Conservation (phyloP, 2,329 filamentous ascomycete species). For the Colletotrichum sojae region DNA sequence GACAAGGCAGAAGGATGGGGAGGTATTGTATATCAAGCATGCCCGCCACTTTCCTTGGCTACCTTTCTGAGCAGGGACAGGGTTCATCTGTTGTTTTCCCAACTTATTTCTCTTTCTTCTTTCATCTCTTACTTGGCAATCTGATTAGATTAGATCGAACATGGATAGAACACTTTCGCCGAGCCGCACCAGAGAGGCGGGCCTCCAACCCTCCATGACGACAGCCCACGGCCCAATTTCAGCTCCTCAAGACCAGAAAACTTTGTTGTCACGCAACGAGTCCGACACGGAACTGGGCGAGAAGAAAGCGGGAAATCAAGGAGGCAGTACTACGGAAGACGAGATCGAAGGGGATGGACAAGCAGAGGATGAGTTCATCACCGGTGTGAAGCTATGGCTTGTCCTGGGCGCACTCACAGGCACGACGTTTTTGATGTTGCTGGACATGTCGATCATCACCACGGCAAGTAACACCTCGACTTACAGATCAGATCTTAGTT, state of each 20-base stretch:
- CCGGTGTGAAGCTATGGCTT: constrained; percentile 51
- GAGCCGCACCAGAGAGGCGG: no score
- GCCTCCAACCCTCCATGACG: no score
- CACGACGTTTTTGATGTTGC: constrained; percentile 61
- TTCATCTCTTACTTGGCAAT: no score
- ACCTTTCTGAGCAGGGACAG: no score
- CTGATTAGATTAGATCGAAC: no score
- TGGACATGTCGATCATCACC: constrained; percentile 68
- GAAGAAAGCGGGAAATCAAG: not conserved
- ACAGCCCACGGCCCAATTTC: not conserved
- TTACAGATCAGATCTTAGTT: not conserved
- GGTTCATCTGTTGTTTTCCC: no score
- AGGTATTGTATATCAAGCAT: no score
- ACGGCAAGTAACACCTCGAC: constrained; percentile 54
- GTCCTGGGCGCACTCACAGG: constrained; percentile 56
- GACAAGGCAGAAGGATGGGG: no score
- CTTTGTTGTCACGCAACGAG: not conserved
- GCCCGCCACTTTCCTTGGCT: no score
- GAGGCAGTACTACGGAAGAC: not conserved
- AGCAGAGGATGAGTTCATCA: constrained; percentile 44
- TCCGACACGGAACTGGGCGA: not conserved
- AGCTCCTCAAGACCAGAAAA: not conserved
- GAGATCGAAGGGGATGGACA: not conserved
- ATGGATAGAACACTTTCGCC: no score
- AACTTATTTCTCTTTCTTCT: no score